Evolutionary conservation across 306 rosid genomes (phyloP).

Genomic region (Canavalia ensiformis): DNA sequence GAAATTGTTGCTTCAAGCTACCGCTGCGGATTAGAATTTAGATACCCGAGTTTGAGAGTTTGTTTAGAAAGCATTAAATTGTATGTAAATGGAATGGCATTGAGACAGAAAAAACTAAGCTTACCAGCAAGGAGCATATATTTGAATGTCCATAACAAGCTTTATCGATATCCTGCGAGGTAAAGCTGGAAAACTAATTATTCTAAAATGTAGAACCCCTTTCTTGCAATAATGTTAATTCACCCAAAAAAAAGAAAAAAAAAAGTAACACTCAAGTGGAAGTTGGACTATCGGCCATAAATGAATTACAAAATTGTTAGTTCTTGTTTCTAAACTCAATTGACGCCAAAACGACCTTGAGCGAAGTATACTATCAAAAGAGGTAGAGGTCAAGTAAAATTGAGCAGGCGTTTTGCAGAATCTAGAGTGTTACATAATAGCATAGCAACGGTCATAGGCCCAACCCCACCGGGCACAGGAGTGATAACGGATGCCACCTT

Average conservation of each 20-base stretch:
- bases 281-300: background rate
- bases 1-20: background rate
- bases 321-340: too few species aligned
- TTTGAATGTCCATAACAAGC: background rate
- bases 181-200: background rate
- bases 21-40: background rate
- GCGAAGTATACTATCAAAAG: background rate
- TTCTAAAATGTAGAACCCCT: background rate
- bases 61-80: background rate
- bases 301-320: background rate
- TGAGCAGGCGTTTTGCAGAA: constrained; percentile 76
- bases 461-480: constrained; percentile 97
- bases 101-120: background rate
- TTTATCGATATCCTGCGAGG: background rate
- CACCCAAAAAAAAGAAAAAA: background rate
- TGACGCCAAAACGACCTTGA: constrained; percentile 8
- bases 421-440: constrained; percentile 79
- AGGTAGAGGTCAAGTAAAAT: constrained; percentile 52
- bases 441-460: constrained; percentile 95
- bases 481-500: constrained; percentile 77
- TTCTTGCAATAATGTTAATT: background rate
- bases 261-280: background rate
- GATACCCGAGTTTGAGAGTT: background rate
- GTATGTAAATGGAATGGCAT: background rate
- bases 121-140: background rate